A percentile compares a stretch with the other conserved stretches of the same genome.
Conservation (phyloP, 106 monocot species). For the Acorus gramineus region DNA sequence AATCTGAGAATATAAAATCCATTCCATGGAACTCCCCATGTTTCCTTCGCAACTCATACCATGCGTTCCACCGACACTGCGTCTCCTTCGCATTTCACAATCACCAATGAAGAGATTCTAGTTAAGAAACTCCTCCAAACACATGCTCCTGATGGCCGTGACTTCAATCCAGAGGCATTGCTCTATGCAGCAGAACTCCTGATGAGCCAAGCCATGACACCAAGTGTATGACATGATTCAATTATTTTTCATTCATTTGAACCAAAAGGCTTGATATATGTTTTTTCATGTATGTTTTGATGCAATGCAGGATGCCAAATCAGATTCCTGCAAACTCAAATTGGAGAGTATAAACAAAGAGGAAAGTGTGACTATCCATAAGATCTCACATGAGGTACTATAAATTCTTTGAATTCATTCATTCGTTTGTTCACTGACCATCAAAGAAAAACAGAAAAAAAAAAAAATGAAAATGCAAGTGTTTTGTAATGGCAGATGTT, state of each 20-base stretch:
- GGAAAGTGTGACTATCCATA: no score
- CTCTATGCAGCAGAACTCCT: constrained; percentile 15
- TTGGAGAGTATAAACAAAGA: no score
- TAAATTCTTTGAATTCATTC: no score
- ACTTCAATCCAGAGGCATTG: constrained; percentile 16
- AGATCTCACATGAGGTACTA: no score
- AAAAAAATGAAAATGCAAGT: no score
- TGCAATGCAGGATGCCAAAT: no score
- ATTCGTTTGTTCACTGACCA: no score
- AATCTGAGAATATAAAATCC: no score
- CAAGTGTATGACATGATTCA: constrained; percentile 7
- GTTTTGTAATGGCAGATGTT: constrained; percentile 10
- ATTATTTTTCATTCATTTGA: neutral
- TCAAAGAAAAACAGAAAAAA: no score
- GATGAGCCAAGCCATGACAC: neutral
- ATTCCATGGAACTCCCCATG: neutral
- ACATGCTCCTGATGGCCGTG: constrained; percentile 17
- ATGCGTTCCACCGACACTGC: constrained; percentile 1
- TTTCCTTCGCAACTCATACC: neutral
- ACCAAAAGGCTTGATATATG: no score
- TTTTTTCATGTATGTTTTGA: no score
- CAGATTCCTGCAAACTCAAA: no score
- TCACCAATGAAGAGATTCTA: constrained; percentile 18
- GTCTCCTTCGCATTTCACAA: neutral
- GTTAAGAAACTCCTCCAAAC: constrained; percentile 24